A percentile compares a stretch with the other conserved stretches of the same genome.
Evolutionary conservation across 139 green algal species (phyloP).

Genomic region (Chlorella sorokiniana): DNA sequence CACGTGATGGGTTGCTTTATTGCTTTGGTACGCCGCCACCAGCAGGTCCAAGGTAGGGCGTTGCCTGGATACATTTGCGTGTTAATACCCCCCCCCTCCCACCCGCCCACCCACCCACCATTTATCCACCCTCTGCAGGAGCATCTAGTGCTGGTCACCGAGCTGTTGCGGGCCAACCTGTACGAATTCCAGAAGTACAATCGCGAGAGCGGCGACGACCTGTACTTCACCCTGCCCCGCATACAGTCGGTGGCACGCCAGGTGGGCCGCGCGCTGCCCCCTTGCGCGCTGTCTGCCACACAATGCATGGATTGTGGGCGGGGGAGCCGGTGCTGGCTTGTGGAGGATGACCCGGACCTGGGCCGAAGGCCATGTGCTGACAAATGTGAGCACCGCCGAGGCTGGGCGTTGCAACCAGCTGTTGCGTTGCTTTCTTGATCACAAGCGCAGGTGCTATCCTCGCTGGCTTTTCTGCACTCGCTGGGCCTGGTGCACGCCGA

Average conservation of each 20-base stretch:
- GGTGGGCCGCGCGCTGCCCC: conserved; percentile 46
- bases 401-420: too few species aligned
- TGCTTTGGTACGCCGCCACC: too few species aligned
- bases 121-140: conserved; percentile 64
- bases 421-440: background rate
- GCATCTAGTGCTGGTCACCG: conserved; percentile 96
- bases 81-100: background rate
- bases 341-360: background rate
- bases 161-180: conserved; percentile 96
- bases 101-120: background rate
- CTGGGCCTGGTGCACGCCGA: conserved; percentile 94
- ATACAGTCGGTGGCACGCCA: conserved; percentile 89
- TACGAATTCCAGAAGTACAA: conserved; percentile 99
- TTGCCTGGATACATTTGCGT: background rate
- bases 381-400: too few species aligned
- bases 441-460: conserved; percentile 70
- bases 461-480: conserved; percentile 90
- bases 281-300: background rate
- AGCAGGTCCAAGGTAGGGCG: too few species aligned
- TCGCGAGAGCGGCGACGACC: conserved; percentile 64
- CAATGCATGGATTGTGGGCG: conserved; percentile 40
- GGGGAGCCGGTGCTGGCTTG: background rate
- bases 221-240: conserved; percentile 91
- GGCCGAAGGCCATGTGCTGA: too few species aligned
- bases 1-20: too few species aligned